Conservation (phyloP, 2,329 filamentous ascomycete species). For the Sporothrix brasiliensis region DNA sequence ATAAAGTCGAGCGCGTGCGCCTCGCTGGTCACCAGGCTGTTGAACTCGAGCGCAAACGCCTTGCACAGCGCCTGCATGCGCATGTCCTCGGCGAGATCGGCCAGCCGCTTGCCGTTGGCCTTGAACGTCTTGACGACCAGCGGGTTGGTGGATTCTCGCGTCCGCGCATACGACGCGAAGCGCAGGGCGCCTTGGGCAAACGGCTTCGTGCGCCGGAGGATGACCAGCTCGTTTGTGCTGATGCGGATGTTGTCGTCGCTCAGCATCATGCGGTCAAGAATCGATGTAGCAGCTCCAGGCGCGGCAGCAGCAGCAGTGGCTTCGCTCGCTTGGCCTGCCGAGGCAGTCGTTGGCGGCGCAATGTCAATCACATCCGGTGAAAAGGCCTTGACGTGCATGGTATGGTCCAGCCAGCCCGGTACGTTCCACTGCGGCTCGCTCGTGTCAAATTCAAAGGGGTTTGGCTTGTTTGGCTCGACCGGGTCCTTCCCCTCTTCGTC, state of each 20-base stretch:
- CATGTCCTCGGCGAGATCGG: constrained; percentile 46
- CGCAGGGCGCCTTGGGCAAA: constrained; percentile 44
- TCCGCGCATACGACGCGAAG: constrained; percentile 44
- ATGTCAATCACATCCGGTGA: constrained; percentile 41
- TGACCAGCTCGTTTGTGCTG: constrained; percentile 42
- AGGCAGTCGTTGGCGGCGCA: constrained; percentile 21
- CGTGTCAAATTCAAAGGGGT: constrained; percentile 36
- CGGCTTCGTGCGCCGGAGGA: constrained; percentile 41
- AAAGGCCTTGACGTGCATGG: constrained; percentile 40
- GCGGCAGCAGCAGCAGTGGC: neutral
- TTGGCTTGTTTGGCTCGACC: neutral
- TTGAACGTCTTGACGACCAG: constrained; percentile 47
- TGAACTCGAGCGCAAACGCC: constrained; percentile 49
- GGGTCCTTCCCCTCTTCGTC: constrained; percentile 15
- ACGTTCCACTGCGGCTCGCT: constrained; percentile 39
- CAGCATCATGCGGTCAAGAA: constrained; percentile 45
- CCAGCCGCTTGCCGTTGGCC: constrained; percentile 38
- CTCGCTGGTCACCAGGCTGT: constrained; percentile 38
- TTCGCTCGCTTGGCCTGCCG: neutral
- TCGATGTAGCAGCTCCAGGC: neutral
- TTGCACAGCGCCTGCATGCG: constrained; percentile 47
- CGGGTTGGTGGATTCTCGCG: constrained; percentile 38
- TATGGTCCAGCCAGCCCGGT: constrained; percentile 41
- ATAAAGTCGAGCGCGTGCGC: constrained; percentile 43
- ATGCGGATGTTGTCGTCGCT: constrained; percentile 44